Conservation (phyloP, 2,329 filamentous ascomycete species). For the Verruconis gallopava region DNA sequence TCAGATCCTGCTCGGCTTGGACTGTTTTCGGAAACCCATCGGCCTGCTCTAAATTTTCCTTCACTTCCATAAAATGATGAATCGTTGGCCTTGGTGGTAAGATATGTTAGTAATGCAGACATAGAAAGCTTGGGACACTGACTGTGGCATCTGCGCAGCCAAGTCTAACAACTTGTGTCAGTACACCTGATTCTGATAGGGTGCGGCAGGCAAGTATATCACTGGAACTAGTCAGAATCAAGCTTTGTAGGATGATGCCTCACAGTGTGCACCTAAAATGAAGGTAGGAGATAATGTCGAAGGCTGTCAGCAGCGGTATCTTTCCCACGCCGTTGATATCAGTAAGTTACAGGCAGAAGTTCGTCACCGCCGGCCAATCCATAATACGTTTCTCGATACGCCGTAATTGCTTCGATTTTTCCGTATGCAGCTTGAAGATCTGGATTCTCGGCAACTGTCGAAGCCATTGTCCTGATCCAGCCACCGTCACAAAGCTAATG, state of each 20-base stretch:
- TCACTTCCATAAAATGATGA: slow-evolving; percentile 21
- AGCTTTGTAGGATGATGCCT: no score
- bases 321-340: slow-evolving; percentile 32
- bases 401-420: slow-evolving; percentile 31
- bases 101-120: slow-evolving; percentile 43
- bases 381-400: slow-evolving; percentile 34
- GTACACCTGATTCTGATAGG: slow-evolving; percentile 27
- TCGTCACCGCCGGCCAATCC: slow-evolving; percentile 38
- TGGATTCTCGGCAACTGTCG: slow-evolving; percentile 33
- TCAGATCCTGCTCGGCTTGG: slow-evolving; percentile 27
- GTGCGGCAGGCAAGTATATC: slow-evolving; percentile 40
- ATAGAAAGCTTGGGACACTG: slow-evolving; percentile 34
- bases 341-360: slow-evolving; percentile 38
- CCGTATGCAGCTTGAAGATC: slow-evolving; percentile 37
- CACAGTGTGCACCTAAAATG: no score
- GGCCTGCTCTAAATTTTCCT: slow-evolving; percentile 28
- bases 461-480: slow-evolving; percentile 39
- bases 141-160: slow-evolving; percentile 39
- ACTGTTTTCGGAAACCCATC: slow-evolving; percentile 32
- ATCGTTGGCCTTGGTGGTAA: slow-evolving; percentile 30
- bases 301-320: slow-evolving; percentile 36
- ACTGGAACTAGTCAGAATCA: slow-evolving; percentile 30
- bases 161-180: slow-evolving; percentile 37
- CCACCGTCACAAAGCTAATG: slow-evolving; percentile 37
- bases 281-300: no score